Base-by-base conservation (phyloP, 176 grass and related monocot species). In the Phyllostachys edulis region DNA sequence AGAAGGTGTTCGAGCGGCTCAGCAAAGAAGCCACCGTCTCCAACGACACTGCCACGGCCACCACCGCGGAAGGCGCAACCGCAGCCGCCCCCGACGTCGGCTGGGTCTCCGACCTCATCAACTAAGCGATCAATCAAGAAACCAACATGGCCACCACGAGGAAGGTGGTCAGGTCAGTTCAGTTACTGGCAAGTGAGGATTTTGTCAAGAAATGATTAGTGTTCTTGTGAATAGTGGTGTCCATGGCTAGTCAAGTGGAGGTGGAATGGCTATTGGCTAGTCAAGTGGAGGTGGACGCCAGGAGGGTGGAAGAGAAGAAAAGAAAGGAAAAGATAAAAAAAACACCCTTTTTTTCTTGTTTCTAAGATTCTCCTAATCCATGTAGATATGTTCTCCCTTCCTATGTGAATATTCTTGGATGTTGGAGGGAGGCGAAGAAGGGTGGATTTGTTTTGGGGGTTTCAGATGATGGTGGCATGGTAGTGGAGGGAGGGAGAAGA, bases 51-150 rank as follows among this genome's bases (percentile, higher is more conserved):
- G 0, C 45, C 29, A 12, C 63, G 4, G 10, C 11, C 67, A 16
- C 80, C 21, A 12, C 54, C 8, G 40, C 26, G 0, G 86, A 46
- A n/a, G 38, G 23, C 24, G 26, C 37, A 0, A 9, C n/a, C 7
- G 8, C 37, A 2, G 63, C 80, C 13, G 68, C 84, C 0, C 92
- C 95, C 4, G 88, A 94, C 61, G 90, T 97, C 12, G 92, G 82
- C 26, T 94, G 95, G 95, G 86, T 97, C 0, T 94, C 92, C 4
- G 92, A 94, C 55, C 76, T 98, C n/a, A 88, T 94, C 64, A 88
- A 91, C 67, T 98, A 23, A 84, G 52, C 17, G 1, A 69, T 55
- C 59, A 46, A 61, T 23, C 20, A 13, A 49, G 6, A 60, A 59
- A 12, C 14, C 49, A 0, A 2, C 67, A 27, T 5, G 76, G 40